Conservation (phyloP, 306 rosid species). For the Elaeagnus macrophylla region DNA sequence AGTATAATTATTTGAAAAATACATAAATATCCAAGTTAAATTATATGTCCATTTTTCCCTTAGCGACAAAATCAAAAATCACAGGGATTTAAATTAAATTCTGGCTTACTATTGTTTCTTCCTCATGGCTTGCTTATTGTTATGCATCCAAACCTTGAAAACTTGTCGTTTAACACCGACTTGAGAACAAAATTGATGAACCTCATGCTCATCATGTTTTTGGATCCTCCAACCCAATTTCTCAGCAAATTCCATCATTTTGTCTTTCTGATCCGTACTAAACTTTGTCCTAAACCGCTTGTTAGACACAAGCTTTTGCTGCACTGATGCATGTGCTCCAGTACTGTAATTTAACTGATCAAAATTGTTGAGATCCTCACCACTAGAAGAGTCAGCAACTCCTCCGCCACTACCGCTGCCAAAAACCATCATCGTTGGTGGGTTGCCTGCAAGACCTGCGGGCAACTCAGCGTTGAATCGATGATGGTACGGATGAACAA, state of each 20-base stretch:
- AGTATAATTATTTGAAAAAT: no score
- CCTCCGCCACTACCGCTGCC: constrained; percentile 42
- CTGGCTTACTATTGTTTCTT: constrained; percentile 30
- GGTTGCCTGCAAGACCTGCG: constrained; percentile 1
- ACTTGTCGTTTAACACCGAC: constrained; percentile 61
- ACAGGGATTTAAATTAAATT: no score
- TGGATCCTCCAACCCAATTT: constrained; percentile 86
- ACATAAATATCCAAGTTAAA: no score
- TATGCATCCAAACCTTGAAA: constrained; percentile 99
- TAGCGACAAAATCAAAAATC: no score
- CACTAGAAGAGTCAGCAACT: constrained; percentile 71
- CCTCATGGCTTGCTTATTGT: constrained; percentile 75
- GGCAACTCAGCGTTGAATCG: not conserved
- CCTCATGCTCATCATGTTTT: constrained; percentile 78
- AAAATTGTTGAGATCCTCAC: constrained; percentile 65
- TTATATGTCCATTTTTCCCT: no score
- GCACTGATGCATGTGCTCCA: not conserved
- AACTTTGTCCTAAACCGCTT: constrained; percentile 86
- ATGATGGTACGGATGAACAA: constrained; percentile 13
- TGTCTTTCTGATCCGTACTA: constrained; percentile 58
- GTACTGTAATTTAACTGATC: constrained; percentile 24
- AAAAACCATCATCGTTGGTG: constrained; percentile 71
- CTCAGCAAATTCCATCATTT: constrained; percentile 81
- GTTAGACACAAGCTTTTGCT: constrained; percentile 26
- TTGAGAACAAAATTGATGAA: constrained; percentile 71